Evolutionary conservation across 441 rosid species (phyloP), one percentile per base, ranked within the genome.

Genomic region (Adansonia madagascariensis): DNA sequence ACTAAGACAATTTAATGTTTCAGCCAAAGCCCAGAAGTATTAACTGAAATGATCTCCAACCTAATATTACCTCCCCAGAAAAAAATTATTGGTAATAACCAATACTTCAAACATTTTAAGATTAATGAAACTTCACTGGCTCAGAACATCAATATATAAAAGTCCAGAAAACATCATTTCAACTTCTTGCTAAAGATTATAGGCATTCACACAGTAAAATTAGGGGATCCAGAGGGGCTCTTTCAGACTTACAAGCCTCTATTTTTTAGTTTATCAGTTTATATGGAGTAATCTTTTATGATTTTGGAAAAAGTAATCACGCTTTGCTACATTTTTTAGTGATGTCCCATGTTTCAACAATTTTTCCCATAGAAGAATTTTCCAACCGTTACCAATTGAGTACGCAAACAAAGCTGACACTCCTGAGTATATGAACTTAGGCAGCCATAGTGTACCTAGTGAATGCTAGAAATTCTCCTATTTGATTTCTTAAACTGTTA

Each of bases 1-100:
- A 39, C 75, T n/a, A 71, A 71, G 31, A 72, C 75, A 55, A 39
- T 18, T 35, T 53, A 64, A 72, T n/a, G 64, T 41, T 55, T 35
- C 61, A 27, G 74, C 59, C 61, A 70, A 52, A 50, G 24, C 74
- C 61, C 61, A 11, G 24, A 31, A 15, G 14, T 27, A 70, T 70
- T 50, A 52, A 52, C 46, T 15, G 61, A 49, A 71, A 31, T 71
- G 27, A 52, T 52, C 47, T 52, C 46, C 61, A 49, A 39, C 43
- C 60, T 49, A 70, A 50, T 70, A 1, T 70, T 70, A 70, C 44
- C 22, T 15, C 11, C 44, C 35, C 59, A 50, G 50, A 50, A 22
- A 24, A 27, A 50, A 70, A 14, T 24, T 15, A 70, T 27, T 69
- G 44, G 60, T 27, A 4, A 70, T 15, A 70, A 44, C 20, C 74